phyloP scores from a whole-genome alignment of 2,329 filamentous ascomycete species.

The Trichophyton mentagrophytes region DNA sequence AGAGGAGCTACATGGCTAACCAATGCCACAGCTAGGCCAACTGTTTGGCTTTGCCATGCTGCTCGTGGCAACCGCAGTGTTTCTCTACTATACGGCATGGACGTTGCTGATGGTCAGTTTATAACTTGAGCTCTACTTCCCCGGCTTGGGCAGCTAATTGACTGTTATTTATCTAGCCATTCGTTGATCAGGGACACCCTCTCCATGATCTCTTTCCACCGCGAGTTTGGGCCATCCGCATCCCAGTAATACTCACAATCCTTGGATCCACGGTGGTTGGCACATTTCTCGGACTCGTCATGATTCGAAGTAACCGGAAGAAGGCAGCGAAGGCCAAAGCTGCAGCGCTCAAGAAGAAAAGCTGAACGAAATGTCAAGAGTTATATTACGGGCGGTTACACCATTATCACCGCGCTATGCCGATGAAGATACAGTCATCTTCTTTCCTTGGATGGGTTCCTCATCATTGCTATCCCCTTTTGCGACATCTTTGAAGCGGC shows the following conservation, averaged over 20 bases:
- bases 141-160: background rate
- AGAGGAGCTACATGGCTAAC: background rate
- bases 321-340: constrained; percentile 89
- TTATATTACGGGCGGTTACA: background rate
- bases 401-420: background rate
- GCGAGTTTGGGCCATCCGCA: constrained; percentile 96
- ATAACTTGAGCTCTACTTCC: background rate
- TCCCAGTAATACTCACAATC: constrained; percentile 91
- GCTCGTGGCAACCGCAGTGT: constrained; percentile 57
- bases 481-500: background rate
- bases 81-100: constrained; percentile 94
- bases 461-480: background rate
- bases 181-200: constrained; percentile 87
- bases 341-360: constrained; percentile 64
- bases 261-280: constrained; percentile 87
- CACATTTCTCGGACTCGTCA: constrained; percentile 89
- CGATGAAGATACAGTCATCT: background rate
- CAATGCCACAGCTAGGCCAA: constrained; percentile 68
- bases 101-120: constrained; percentile 78
- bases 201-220: constrained; percentile 92
- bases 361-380: background rate
- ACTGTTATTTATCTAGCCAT: constrained; percentile 51
- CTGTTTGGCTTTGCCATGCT: constrained; percentile 65
- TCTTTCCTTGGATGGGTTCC: background rate
- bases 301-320: constrained; percentile 98